phyloP scores from a whole-genome alignment of 768 basidiomycete species.

The Piloderma croceum region DNA sequence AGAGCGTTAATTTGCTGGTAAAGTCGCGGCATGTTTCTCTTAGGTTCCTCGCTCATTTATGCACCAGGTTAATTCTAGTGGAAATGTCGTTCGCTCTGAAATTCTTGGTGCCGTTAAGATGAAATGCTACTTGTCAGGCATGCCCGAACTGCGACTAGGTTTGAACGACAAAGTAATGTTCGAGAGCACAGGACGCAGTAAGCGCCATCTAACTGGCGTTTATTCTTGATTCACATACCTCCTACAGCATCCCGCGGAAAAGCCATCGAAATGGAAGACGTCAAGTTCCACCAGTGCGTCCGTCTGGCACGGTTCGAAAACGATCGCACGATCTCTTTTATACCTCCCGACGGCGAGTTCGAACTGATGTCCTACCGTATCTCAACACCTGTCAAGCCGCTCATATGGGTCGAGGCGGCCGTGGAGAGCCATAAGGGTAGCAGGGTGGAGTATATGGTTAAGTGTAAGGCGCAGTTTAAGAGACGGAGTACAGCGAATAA shows the following conservation, averaged over 20 bases:
- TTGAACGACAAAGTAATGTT: slow-evolving; percentile 99
- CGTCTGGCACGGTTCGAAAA: slow-evolving; percentile 96
- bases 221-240: slow-evolving; percentile 3
- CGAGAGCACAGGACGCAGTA: slow-evolving; percentile 92
- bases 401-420: slow-evolving; percentile 95
- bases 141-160: slow-evolving; percentile 94
- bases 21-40: slow-evolving; percentile 27
- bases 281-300: slow-evolving; percentile 99
- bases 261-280: slow-evolving; percentile 99
- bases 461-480: slow-evolving; percentile 96
- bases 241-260: slow-evolving; percentile 81
- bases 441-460: slow-evolving; percentile 92
- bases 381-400: slow-evolving; percentile 92
- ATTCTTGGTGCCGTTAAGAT: slow-evolving; percentile 99
- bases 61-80: slow-evolving; percentile 86
- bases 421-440: slow-evolving; percentile 94
- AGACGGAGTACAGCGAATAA: slow-evolving; percentile 94
- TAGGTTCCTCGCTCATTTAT: neutral
- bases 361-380: slow-evolving; percentile 98
- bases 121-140: slow-evolving; percentile 99
- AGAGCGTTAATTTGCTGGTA: slow-evolving; percentile 93
- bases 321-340: slow-evolving; percentile 98
- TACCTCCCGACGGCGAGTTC: slow-evolving; percentile 98
- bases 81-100: slow-evolving; percentile 94
- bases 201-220: slow-evolving; percentile 25